Evolutionary conservation across 768 basidiomycete genomes (phyloP), one percentile per base, ranked within the genome.

Genomic region (Calocera cornea): DNA sequence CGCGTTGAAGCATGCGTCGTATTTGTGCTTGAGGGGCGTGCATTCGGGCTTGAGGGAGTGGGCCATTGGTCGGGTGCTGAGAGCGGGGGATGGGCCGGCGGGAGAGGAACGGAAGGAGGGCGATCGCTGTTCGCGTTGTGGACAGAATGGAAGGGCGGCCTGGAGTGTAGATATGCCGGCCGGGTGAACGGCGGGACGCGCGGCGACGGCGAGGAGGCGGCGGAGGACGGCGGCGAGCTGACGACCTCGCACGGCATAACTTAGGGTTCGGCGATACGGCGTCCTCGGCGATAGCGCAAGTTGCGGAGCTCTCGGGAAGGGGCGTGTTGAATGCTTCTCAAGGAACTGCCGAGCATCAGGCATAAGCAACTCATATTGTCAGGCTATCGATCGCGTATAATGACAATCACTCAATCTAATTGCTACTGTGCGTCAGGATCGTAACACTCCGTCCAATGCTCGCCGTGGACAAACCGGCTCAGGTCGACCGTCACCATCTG

Each of bases 1-100:
- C 8, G 89, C 85, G 73, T 97, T 97, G 80, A 98, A 98, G 80
- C 95, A 98, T 0, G 89, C 80, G 76, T 98, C 95, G 75, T 97
- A 98, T 66, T 85, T 79, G 65, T 86, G 85, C 76, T 98, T 97
- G 68, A 95, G 82, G 0, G 90, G 87, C 3, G 95, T 97, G 78
- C 95, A 98, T 79, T 86, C 83, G 10, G 84, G 79, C 0, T 89
- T 85, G 27, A 97, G 83, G 67, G 92, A 94, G 69, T 86, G 82
- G 0, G 91, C 86, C 90, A 92, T 90, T 7, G 47, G 54, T 27
- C 7, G 54, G 54, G 54, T 2, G 54, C 11, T 7, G 27, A 27
- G 14, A 27, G 24, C 16, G 54, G 19, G 54, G 54, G 27, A 19
- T 8, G 54, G 31, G 54, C 19, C 11, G 27, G 24, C 14, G 8